Percentiles rank a stretch among this genome's conserved stretches.
phyloP scores from a whole-genome alignment of 2,329 filamentous ascomycete species.

The Penicillium paneum region DNA sequence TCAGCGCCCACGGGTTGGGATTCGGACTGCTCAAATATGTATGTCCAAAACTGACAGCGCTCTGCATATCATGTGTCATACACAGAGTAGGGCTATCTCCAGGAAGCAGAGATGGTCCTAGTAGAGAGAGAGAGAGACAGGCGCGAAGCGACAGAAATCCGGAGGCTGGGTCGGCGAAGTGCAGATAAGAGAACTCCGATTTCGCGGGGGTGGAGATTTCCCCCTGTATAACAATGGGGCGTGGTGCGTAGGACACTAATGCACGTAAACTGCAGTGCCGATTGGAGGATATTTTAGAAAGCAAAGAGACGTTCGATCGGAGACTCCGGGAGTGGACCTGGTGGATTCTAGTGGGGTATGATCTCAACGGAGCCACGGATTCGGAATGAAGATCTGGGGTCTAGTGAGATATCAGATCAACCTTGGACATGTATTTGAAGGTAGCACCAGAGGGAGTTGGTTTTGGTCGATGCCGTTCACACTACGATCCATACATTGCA shows the following conservation, averaged over 20 bases:
- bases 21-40: background rate
- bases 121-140: background rate
- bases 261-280: background rate
- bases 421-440: background rate
- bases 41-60: background rate
- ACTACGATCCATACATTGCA: background rate
- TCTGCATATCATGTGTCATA: background rate
- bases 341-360: background rate
- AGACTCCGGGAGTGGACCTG: background rate
- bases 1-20: background rate
- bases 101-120: background rate
- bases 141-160: background rate
- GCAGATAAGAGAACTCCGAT: constrained; percentile 1
- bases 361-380: background rate
- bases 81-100: background rate
- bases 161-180: background rate
- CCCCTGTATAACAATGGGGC: background rate
- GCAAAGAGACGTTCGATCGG: background rate
- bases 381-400: constrained; percentile 1
- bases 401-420: background rate
- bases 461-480: background rate
- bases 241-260: background rate
- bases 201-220: background rate
- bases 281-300: background rate
- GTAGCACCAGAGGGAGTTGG: background rate